Evolutionary conservation across 768 basidiomycete species (phyloP), one percentile per base, ranked within the genome.

Genomic region (Coprinopsis sp.): DNA sequence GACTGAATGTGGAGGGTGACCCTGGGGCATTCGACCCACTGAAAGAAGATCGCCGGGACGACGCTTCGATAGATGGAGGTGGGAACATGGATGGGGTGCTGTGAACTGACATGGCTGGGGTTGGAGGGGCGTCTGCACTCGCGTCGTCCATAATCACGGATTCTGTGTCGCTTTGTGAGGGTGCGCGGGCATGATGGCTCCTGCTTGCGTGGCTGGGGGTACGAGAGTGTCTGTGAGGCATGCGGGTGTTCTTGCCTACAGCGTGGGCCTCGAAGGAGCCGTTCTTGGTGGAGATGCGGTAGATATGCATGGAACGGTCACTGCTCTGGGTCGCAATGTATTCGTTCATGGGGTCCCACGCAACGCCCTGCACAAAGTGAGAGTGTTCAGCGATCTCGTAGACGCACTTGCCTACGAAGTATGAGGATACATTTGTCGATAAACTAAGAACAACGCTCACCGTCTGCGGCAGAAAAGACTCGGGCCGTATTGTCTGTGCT

Each of bases 291-390:
- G 81, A 79, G 54, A 97, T 82, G 51, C 79, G 78, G 66, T 97
- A 91, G 54, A 99, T 82, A 62, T 97, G 92, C 81, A 98, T 95
- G 18, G 92, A 87, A 37, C 95, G 78, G 65, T 99, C 96, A 58
- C 87, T 91, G 64, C 90, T 92, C 61, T 99, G 96, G 0, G 96
- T 98, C 3, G 96, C 94, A 51, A 99, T 90, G 60, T 88, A 98
- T 64, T 96, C 91, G 63, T 95, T 93, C 56, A 96, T 67, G 1
- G 96, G 96, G 54, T 99, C 96, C 96, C 96, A 99, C 0, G 95
- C 91, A 23, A 98, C 96, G 7, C 96, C 96, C 70, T 99, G 96
- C 0, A 99, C 96, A 60, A 90, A 97, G 64, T 98, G 95, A 27
- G 78, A 81, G 64, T 99, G 96, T 58, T 98, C 95, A 1, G 90